phyloP scores from a whole-genome alignment of 148 eudicot genomes.

The Fallopia convolvulus region DNA sequence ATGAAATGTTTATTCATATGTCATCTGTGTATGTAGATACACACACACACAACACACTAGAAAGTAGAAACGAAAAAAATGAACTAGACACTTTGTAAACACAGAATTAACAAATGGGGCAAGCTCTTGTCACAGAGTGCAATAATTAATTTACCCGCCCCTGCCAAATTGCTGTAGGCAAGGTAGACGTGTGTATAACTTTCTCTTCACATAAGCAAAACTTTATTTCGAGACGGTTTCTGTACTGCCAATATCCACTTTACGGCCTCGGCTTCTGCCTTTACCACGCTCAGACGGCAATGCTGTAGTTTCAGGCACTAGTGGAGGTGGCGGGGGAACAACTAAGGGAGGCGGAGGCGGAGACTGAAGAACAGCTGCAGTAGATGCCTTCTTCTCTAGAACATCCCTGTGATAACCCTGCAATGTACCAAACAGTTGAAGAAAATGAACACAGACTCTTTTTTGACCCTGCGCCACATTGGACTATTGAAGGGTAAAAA shows the following conservation, averaged over 20 bases:
- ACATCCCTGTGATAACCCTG: constrained; percentile 87
- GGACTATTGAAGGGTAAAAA: too few species aligned
- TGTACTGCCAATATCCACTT: constrained; percentile 46
- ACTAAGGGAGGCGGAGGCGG: constrained; percentile 24
- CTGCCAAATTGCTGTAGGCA: neutral
- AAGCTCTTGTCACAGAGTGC: neutral
- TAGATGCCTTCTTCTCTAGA: constrained; percentile 53
- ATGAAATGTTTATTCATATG: neutral
- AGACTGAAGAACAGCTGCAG: constrained; percentile 23
- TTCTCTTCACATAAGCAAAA: neutral
- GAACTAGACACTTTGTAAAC: neutral
- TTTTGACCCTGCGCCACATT: neutral
- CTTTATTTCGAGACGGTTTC: constrained; percentile 20
- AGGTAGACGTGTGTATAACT: neutral
- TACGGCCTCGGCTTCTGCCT: constrained; percentile 61
- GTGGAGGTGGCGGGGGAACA: constrained; percentile 6
- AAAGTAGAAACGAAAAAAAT: neutral
- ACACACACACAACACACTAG: neutral
- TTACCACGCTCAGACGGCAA: constrained; percentile 33
- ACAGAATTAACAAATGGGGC: neutral
- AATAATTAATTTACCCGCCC: neutral
- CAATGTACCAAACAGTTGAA: neutral
- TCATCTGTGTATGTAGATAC: neutral
- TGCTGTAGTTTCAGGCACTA: constrained; percentile 9
- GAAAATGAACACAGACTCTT: too few species aligned